A percentile compares a stretch with the other conserved stretches of the same genome.
phyloP scores from a whole-genome alignment of 2,329 filamentous ascomycete species.

The Sordariomycetes sp. region DNA sequence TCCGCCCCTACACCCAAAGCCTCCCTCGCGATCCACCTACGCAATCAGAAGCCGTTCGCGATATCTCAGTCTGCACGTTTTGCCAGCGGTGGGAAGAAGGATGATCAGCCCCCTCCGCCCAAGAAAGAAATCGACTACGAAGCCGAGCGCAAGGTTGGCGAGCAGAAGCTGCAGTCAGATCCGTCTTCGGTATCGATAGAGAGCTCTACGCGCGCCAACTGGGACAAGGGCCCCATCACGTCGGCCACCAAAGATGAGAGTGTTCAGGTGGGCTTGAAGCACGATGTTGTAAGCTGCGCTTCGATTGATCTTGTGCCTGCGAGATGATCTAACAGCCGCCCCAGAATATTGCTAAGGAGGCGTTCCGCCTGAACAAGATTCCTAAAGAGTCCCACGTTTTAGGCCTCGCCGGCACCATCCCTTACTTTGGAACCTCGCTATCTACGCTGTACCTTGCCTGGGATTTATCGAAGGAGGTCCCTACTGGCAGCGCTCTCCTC shows the following conservation, averaged over 20 bases:
- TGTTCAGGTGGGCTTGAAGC: slow-evolving; percentile 21
- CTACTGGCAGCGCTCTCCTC: slow-evolving; percentile 47
- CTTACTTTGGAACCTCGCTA: slow-evolving; percentile 77
- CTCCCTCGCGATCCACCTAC: not conserved
- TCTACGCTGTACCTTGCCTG: slow-evolving; percentile 76
- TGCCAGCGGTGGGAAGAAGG: slow-evolving; percentile 14
- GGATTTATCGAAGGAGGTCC: slow-evolving; percentile 63
- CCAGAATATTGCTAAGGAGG: slow-evolving; percentile 58
- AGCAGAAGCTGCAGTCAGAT: slow-evolving; percentile 46
- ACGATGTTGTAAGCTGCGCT: slow-evolving; percentile 50
- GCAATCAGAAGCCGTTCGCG: not conserved
- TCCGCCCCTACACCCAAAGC: not conserved
- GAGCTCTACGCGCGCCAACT: slow-evolving; percentile 44
- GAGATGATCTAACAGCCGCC: slow-evolving; percentile 4
- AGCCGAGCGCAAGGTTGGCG: slow-evolving; percentile 42
- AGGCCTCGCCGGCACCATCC: slow-evolving; percentile 69
- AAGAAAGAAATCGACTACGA: slow-evolving; percentile 37
- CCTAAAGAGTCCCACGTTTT: slow-evolving; percentile 60
- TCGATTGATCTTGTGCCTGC: not conserved
- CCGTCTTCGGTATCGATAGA: slow-evolving; percentile 51
- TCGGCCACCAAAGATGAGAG: slow-evolving; percentile 8
- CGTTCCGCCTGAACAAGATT: slow-evolving; percentile 55
- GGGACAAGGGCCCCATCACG: slow-evolving; percentile 28
- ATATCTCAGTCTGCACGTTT: slow-evolving; percentile 2
- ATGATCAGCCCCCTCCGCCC: slow-evolving; percentile 13